These are phyloP conservation scores for Fraxinus ornus DNA, from an alignment of 305 asterid species.

Conservation along the genomic window DNA sequence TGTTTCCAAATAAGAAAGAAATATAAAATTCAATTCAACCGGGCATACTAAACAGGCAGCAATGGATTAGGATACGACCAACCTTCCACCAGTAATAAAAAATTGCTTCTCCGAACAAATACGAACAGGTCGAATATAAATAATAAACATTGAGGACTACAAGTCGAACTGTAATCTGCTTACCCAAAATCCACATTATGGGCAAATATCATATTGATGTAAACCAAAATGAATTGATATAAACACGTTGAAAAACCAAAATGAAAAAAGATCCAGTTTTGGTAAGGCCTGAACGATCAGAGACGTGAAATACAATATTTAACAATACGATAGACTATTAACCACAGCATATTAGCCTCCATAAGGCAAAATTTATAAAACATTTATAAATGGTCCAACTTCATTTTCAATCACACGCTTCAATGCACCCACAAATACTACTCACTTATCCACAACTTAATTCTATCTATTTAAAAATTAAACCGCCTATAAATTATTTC, in stretches of 20 bases:
- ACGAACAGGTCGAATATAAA: neutral
- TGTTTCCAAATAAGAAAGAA: conserved; percentile 9
- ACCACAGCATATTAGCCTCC: neutral
- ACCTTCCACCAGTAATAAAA: neutral
- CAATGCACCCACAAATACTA: neutral
- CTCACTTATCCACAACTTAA: neutral
- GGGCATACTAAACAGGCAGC: conserved; percentile 16
- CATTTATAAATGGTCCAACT: neutral
- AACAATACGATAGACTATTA: no score
- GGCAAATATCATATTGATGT: neutral
- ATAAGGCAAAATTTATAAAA: neutral
- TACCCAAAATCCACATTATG: neutral
- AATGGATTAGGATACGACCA: neutral
- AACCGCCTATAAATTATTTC: neutral
- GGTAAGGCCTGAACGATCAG: neutral
- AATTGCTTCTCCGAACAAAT: neutral
- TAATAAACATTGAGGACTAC: neutral
- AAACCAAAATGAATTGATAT: neutral
- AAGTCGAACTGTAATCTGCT: neutral
- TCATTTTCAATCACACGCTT: neutral
- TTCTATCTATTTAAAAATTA: neutral
- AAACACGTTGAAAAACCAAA: neutral
- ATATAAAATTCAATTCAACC: neutral
- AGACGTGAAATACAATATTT: neutral
- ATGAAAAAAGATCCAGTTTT: neutral